Percentiles rank a stretch among this genome's conserved stretches.
phyloP scores from a whole-genome alignment of 2,329 filamentous ascomycete species.

The Grosmannia penicillata region DNA sequence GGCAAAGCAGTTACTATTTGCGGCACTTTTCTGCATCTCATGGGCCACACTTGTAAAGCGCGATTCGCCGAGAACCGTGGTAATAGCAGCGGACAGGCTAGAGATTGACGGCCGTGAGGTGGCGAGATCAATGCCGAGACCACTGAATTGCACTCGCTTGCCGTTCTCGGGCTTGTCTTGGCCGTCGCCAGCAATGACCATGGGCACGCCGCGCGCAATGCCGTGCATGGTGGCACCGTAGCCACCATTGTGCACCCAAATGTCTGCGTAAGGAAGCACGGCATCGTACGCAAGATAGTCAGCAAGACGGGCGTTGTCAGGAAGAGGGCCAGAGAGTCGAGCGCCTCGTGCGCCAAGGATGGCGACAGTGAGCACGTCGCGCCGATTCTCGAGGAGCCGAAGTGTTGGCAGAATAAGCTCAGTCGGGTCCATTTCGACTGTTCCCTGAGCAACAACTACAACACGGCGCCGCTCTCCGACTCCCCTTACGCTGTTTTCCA shows the following conservation, averaged over 20 bases:
- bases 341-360: slow-evolving; percentile 22
- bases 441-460: slow-evolving; percentile 24
- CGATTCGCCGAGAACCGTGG: slow-evolving; percentile 14
- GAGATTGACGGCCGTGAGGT: slow-evolving; percentile 13
- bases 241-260: slow-evolving; percentile 25
- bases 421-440: slow-evolving; percentile 21
- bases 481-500: slow-evolving; percentile 11
- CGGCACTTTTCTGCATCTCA: slow-evolving; percentile 15
- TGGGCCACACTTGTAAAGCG: slow-evolving; percentile 11
- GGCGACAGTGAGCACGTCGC: slow-evolving; percentile 18
- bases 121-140: slow-evolving; percentile 19
- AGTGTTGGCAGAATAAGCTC: slow-evolving; percentile 24
- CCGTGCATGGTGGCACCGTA: slow-evolving; percentile 26
- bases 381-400: slow-evolving; percentile 14
- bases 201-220: slow-evolving; percentile 23
- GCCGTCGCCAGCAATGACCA: slow-evolving; percentile 24
- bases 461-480: slow-evolving; percentile 14
- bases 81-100: slow-evolving; percentile 16
- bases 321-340: slow-evolving; percentile 11
- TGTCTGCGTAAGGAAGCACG: slow-evolving; percentile 19
- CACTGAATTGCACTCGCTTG: slow-evolving; percentile 18
- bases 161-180: slow-evolving; percentile 26
- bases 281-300: slow-evolving; percentile 24
- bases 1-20: slow-evolving; percentile 16
- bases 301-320: slow-evolving; percentile 18